phyloP scores from a whole-genome alignment of 2,329 filamentous ascomycete genomes.

The Aspergillus jensenii region DNA sequence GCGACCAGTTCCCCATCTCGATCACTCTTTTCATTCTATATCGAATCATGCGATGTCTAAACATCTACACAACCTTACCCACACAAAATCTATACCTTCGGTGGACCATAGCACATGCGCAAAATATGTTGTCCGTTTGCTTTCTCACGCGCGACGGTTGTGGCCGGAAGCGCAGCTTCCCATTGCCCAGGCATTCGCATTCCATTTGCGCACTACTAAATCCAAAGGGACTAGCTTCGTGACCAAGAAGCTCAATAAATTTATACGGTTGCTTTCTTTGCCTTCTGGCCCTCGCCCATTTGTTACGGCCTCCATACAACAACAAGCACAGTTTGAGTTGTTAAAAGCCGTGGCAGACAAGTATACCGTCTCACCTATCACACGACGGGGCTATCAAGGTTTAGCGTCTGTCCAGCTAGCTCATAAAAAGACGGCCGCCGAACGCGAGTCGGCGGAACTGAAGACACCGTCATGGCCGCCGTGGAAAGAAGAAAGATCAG shows the following conservation, averaged over 20 bases:
- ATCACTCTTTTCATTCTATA: neutral
- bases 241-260: conserved; percentile 49
- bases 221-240: conserved; percentile 19
- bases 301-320: conserved; percentile 49
- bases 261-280: conserved; percentile 50
- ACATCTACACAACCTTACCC: neutral
- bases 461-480: conserved; percentile 65
- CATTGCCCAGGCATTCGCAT: conserved; percentile 42
- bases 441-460: conserved; percentile 58
- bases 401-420: conserved; percentile 58
- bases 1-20: conserved; percentile 18
- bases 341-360: conserved; percentile 58
- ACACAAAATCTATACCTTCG: conserved; percentile 11
- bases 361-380: conserved; percentile 55
- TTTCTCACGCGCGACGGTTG: conserved; percentile 51
- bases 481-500: conserved; percentile 62
- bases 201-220: conserved; percentile 28
- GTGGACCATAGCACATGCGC: conserved; percentile 34
- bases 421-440: conserved; percentile 55
- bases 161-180: conserved; percentile 48
- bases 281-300: conserved; percentile 52
- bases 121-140: conserved; percentile 46
- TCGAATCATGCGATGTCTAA: conserved; percentile 4
- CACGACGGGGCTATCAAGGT: conserved; percentile 57
- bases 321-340: conserved; percentile 58